Percentiles rank a stretch among this genome's conserved stretches.
phyloP scores from a whole-genome alignment of 2,329 filamentous ascomycete genomes.

The Alternaria sp. region DNA sequence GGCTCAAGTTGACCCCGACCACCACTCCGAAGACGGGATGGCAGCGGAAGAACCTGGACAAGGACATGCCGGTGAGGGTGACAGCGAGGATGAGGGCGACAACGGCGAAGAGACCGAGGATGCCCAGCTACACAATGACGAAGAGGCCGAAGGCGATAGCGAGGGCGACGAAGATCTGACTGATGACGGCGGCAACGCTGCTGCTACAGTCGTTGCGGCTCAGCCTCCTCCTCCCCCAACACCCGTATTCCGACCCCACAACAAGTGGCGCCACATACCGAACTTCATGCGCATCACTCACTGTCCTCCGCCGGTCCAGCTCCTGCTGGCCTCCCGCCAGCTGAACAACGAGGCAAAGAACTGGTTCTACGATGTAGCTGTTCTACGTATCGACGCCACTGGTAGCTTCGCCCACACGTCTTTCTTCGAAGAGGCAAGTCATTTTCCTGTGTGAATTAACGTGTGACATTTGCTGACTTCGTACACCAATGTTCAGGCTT shows the following conservation, averaged over 20 bases:
- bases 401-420: conserved; percentile 42
- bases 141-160: not conserved
- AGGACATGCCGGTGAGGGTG: not conserved
- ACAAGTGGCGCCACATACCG: conserved; percentile 45
- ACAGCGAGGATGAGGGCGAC: not conserved
- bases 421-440: conserved; percentile 38
- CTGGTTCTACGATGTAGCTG: conserved; percentile 44
- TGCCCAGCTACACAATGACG: not conserved
- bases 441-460: not conserved
- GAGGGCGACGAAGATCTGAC: conserved; percentile 8
- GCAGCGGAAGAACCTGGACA: conserved; percentile 1
- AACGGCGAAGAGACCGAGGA: not conserved
- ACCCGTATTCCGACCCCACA: conserved; percentile 19
- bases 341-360: conserved; percentile 38
- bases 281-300: conserved; percentile 42
- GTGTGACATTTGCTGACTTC: not conserved
- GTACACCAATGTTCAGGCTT: not conserved
- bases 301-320: conserved; percentile 37
- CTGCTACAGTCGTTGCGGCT: not conserved
- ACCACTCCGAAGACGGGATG: not conserved
- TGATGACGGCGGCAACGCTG: conserved; percentile 8
- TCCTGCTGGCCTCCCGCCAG: conserved; percentile 39
- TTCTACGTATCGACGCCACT: conserved; percentile 41
- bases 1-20: not conserved
- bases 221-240: conserved; percentile 8